Base-by-base conservation (phyloP, 495 filamentous ascomycete species). In the Copromyces sp. region DNA sequence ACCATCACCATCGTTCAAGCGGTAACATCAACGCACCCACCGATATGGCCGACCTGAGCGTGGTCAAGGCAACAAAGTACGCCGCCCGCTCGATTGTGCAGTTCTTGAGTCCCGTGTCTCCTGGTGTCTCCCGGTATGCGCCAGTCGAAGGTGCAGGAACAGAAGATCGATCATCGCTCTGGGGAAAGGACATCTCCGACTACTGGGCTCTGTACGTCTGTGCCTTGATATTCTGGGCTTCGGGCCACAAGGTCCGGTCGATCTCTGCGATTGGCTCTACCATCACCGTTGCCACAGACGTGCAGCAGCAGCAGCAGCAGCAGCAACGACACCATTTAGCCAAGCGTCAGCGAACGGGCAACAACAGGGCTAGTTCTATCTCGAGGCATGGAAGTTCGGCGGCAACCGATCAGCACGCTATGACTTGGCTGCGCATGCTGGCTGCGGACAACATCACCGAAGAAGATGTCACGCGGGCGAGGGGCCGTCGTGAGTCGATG, bases 311-410 rank as follows among this genome's bases (percentile, higher is more conserved):
- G 76, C 86, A 47, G 32, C 68, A 24, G 24, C 24, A 70, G 24
- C 70, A 71, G 41, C 37, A 70, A n/a, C 61, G 72, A 39, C 14
- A 39, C 20, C 47, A 53, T 53, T 16, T 73, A 73, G 37, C 73
- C 72, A 35, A 75, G 75, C 70, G 87, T 94, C 94, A 73, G 72
- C 39, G 73, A 78, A 9, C 53, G 84, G 81, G 70, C 90, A 91
- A 84, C 93, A 94, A 47, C 89, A 91, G 20, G 83, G 79, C 71
- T 89, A 90, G 74, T 89, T 88, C 39, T 86, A 85, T 80, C 89
- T 88, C 73, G 61, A 70, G 20, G 70, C 53, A 35, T 5, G 69
- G 77, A 72, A 81, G 68, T 73, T 73, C 47, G 32, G n/a, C 86
- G 78, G 32, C 83, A 61, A 71, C 82, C 77, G 74, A 83, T 78